Conservation (phyloP, 352 stramenopile species). For the Pythium grandisporangium region DNA sequence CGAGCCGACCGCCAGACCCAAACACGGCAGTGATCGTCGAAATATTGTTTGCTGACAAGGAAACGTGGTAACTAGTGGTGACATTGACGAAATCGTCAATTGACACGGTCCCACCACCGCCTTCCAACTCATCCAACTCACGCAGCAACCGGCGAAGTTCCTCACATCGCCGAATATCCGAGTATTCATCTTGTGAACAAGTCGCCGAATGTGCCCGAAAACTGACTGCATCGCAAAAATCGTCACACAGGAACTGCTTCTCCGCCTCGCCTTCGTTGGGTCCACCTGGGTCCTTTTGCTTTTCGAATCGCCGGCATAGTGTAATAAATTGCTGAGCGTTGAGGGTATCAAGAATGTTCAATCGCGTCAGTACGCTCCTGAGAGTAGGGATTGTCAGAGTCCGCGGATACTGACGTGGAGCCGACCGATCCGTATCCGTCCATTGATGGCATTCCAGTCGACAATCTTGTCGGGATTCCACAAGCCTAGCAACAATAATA, state of each 20-base stretch:
- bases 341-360: conserved; percentile 12
- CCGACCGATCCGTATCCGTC: too few relatives aligned
- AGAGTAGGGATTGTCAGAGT: too few relatives aligned
- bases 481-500: too few relatives aligned
- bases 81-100: not conserved
- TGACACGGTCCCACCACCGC: too few relatives aligned
- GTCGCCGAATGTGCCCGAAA: not conserved
- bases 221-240: conserved; percentile 50
- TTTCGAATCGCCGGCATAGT: conserved; percentile 30
- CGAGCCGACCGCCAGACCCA: not conserved
- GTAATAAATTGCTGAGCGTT: conserved; percentile 67
- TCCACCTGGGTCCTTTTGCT: not conserved
- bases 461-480: too few relatives aligned
- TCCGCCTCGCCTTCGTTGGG: conserved; percentile 8
- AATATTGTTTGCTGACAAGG: conserved; percentile 1
- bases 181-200: not conserved
- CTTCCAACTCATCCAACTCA: not conserved
- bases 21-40: conserved; percentile 1
- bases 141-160: conserved; percentile 2
- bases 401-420: too few relatives aligned
- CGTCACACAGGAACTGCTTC: conserved; percentile 29
- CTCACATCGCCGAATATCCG: conserved; percentile 2
- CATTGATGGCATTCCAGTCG: too few relatives aligned
- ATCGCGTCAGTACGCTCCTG: too few relatives aligned
- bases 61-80: conserved; percentile 4